phyloP scores from a whole-genome alignment of 1,284 basidiomycete species.

The Apiotrichum siamense region DNA sequence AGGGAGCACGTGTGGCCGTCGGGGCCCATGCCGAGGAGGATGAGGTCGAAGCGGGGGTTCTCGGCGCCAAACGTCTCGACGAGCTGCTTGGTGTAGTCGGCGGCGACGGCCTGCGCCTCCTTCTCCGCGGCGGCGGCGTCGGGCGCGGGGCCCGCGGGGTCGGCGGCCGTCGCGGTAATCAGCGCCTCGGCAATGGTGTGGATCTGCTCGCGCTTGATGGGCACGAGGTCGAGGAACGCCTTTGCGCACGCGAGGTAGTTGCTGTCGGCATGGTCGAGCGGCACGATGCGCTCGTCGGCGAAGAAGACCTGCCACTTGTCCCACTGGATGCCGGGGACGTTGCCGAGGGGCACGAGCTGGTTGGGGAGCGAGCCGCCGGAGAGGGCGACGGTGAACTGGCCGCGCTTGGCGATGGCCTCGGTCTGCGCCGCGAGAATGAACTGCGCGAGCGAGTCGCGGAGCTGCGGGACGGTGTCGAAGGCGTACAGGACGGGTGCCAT shows the following conservation, averaged over 20 bases:
- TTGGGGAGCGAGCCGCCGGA: constrained; percentile 90
- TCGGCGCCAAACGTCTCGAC: constrained; percentile 84
- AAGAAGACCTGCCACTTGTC: constrained; percentile 98
- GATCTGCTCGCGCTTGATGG: constrained; percentile 66
- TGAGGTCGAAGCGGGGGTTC: constrained; percentile 86
- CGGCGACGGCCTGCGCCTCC: constrained; percentile 74
- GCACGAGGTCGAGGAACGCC: constrained; percentile 75
- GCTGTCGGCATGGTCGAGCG: constrained; percentile 83
- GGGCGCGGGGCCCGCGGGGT: constrained; percentile 48
- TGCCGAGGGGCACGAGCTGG: constrained; percentile 68
- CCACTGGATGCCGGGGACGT: constrained; percentile 71
- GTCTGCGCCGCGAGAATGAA: constrained; percentile 86
- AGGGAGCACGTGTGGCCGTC: constrained; percentile 96
- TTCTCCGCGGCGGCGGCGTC: constrained; percentile 44
- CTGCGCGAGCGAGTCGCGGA: constrained; percentile 63
- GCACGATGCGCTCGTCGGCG: constrained; percentile 89
- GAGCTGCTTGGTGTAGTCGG: constrained; percentile 90
- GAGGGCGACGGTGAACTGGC: constrained; percentile 83
- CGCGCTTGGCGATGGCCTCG: constrained; percentile 80
- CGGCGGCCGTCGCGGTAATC: constrained; percentile 51
- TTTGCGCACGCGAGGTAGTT: constrained; percentile 76
- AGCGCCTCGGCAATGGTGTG: constrained; percentile 72
- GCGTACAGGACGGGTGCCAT: constrained; percentile 64
- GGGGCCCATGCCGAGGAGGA: constrained; percentile 86
- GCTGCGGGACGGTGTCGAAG: constrained; percentile 54